Conservation (phyloP, 345 rosid species). For the Camelina hispida region DNA sequence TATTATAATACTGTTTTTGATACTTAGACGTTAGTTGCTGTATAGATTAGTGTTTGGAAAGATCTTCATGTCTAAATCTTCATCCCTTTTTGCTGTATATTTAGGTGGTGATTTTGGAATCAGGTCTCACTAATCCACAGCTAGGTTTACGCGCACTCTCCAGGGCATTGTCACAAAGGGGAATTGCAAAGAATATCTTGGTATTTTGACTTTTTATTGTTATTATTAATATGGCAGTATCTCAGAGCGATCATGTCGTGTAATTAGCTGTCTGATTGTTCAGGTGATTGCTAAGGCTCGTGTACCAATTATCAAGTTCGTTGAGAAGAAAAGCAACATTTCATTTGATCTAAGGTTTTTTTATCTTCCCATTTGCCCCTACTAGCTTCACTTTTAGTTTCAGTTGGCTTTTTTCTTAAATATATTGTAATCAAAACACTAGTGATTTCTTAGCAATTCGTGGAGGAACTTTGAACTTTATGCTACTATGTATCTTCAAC, state of each 20-base stretch:
- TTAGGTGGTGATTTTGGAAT: constrained; percentile 85
- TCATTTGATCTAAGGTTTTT: constrained; percentile 83
- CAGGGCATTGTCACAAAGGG: constrained; percentile 77
- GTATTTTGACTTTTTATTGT: constrained; percentile 40
- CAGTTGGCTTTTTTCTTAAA: not conserved
- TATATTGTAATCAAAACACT: not conserved
- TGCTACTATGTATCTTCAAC: not conserved
- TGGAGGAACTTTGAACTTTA: not conserved
- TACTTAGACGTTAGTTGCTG: not conserved
- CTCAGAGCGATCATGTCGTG: constrained; percentile 10
- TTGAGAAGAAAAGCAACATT: constrained; percentile 81
- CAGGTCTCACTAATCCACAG: constrained; percentile 75
- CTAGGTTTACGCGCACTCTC: constrained; percentile 80
- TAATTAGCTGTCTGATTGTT: constrained; percentile 17
- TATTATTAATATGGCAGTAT: constrained; percentile 19
- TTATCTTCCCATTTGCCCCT: not conserved
- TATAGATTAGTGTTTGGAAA: not conserved
- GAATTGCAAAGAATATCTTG: constrained; percentile 84
- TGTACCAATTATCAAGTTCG: constrained; percentile 90
- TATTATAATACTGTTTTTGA: not conserved
- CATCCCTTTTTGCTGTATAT: constrained; percentile 14
- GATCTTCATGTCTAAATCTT: constrained; percentile 4
- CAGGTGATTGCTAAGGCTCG: constrained; percentile 96
- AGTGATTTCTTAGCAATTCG: not conserved
- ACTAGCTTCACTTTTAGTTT: not conserved